Evolutionary conservation across 139 green algal genomes (phyloP), one percentile per base, ranked within the genome.

Genomic region (Pseudopediastrum boryanum): DNA sequence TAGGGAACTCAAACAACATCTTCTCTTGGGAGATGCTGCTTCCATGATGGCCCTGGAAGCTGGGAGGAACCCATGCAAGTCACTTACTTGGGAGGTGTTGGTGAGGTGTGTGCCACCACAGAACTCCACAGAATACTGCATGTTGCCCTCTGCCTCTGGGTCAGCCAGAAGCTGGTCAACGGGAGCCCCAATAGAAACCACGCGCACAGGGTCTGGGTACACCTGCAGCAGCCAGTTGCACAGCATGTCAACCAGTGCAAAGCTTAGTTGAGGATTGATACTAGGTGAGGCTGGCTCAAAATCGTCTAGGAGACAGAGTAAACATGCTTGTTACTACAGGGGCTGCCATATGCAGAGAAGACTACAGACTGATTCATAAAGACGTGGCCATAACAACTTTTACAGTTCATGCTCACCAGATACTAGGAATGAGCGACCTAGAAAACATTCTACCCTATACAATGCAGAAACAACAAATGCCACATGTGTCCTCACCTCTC

Each of bases 161-260:
- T 87, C 76, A 0, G 81, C 73, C 75, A 99, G 85, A 83, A 99
- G 90, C 51, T 94, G 81, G 19, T 96, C 90, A 65, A 99, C 93
- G 6, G 90, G 29, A 33, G 77, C 82, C 42, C 96, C 96, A 12
- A 99, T 90, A 36, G 89, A 90, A 16, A 99, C 94, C 21, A 99
- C 96, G 35, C 96, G 90, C 46, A 99, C 96, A n/a, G 96, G 96
- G 80, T 99, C 96, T 6, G 96, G 96, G 84, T 99, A 99, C 13
- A 89, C 86, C 85, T 90, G 79, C 54, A 56, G 9, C 13, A 12
- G 46, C 13, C 46, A 56, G 46, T n/a, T n/a, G n/a, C n/a, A n/a
- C n/a, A n/a, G n/a, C n/a, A n/a, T n/a, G n/a, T n/a, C n/a, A n/a
- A n/a, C n/a, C n/a, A n/a, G n/a, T n/a, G n/a, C n/a, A n/a, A n/a